Evolutionary conservation across 169 alveolate genomes (phyloP).

Genomic region (Miamiensis avidus): DNA sequence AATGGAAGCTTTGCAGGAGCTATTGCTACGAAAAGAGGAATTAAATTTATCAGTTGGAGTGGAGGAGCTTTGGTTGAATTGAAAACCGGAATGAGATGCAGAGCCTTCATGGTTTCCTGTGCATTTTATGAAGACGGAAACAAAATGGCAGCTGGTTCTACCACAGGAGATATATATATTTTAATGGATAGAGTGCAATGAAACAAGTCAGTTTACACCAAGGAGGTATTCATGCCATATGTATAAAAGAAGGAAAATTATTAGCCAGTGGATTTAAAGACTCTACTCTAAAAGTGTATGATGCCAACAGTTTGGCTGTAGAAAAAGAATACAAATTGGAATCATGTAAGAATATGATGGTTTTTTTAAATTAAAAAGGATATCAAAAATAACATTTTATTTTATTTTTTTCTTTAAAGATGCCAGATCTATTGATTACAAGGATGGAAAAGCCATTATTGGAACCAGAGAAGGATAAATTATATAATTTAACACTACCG

Average conservation of each 20-base stretch:
- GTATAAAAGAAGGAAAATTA: neutral
- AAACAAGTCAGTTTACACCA: constrained; percentile 30
- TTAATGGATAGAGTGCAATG: constrained; percentile 34
- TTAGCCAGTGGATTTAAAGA: constrained; percentile 66
- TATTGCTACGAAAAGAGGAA: constrained; percentile 21
- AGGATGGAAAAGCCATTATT: constrained; percentile 62
- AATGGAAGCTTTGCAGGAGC: constrained; percentile 5
- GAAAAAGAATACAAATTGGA: constrained; percentile 30
- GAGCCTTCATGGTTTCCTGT: neutral
- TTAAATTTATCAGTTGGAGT: neutral
- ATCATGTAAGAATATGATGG: neutral
- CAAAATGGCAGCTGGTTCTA: constrained; percentile 49
- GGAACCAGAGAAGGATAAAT: constrained; percentile 84
- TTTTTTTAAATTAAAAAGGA: too few relatives aligned
- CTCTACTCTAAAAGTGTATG: constrained; percentile 35
- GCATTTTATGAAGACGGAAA: constrained; percentile 12
- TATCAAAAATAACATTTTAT: too few relatives aligned
- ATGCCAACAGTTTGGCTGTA: constrained; percentile 20
- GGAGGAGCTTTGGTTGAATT: neutral
- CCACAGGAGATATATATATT: constrained; percentile 44
- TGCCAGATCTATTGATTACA: constrained; percentile 50
- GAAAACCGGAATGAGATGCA: neutral
- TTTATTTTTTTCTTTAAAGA: neutral
- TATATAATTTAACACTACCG: constrained; percentile 34
- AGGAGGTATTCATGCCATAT: constrained; percentile 30